Evolutionary conservation across 2,329 filamentous ascomycete species (phyloP), one percentile per base, ranked within the genome.

Genomic region (Raffaelea arxii): DNA sequence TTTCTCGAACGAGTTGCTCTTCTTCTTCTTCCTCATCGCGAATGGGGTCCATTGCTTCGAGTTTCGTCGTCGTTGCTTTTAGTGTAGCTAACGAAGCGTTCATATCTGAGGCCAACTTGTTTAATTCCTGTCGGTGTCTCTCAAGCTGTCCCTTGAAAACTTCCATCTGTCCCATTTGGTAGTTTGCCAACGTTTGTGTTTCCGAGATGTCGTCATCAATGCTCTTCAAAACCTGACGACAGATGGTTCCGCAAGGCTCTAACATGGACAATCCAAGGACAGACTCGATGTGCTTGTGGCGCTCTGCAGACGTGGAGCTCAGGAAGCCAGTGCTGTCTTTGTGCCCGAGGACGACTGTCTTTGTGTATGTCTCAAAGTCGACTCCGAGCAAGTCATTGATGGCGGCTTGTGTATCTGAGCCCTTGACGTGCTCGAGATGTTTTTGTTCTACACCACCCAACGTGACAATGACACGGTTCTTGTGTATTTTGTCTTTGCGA

Each of bases 271-370:
- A 46, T 9, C 59, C 56, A 2, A 64, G 52, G 19, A 53, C 48
- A 9, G 56, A 50, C 49, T 62, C 56, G 22, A 62, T 59, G 22
- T 62, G 44, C n/a, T 60, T 55, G 11, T 59, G 55, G 41, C 57
- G 55, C 49, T 61, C 52, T 4, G 51, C 24, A 2, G 54, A 43
- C 3, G 54, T 58, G 3, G 58, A 55, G 46, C 52, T 60, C 36
- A 64, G 50, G 45, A 64, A 64, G 27, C 60, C 58, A 3, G 53
- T 51, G 14, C 57, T 53, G 25, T 59, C 60, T 41, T 61, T 58
- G 36, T 61, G 57, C 16, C 59, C 59, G 7, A 63, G 52, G n/a
- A 63, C 49, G 2, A 62, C 53, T 4, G 55, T 61, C 51, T 56
- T 54, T n/a, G 59, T 52, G 44, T 57, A 63, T 4, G 58, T 59